Percentiles rank a stretch among this genome's conserved stretches.
These are phyloP conservation scores for Ramalina peruviana DNA, from an alignment of 495 filamentous ascomycete species.

Conservation along the genomic window DNA sequence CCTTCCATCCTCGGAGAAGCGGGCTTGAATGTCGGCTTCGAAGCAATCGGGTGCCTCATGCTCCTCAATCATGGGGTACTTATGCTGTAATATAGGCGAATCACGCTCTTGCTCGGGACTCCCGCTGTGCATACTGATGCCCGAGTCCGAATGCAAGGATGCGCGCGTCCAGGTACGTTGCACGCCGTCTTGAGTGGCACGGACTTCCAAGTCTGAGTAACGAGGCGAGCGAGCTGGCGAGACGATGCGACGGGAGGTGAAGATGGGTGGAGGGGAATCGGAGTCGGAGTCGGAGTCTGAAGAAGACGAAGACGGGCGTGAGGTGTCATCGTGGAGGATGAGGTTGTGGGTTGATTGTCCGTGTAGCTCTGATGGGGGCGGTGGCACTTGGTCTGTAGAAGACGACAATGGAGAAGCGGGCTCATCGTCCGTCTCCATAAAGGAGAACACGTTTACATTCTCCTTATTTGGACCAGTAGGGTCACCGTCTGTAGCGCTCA, in stretches of 20 bases:
- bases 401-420: not conserved
- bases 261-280: not conserved
- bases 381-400: no score
- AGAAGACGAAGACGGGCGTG: no score
- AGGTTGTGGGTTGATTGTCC: not conserved
- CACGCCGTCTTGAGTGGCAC: conserved; percentile 8
- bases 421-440: conserved; percentile 12
- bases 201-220: conserved; percentile 16
- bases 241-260: not conserved
- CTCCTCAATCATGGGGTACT: conserved; percentile 9
- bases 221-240: conserved; percentile 8
- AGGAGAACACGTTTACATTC: conserved; percentile 15
- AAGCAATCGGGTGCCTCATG: conserved; percentile 1
- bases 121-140: conserved; percentile 15
- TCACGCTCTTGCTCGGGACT: conserved; percentile 11
- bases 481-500: not conserved
- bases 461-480: not conserved
- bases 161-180: conserved; percentile 7
- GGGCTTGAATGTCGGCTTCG: not conserved
- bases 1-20: not conserved
- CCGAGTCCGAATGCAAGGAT: conserved; percentile 16
- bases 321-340: not conserved
- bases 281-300: no score
- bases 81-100: conserved; percentile 13
- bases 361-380: no score